A percentile compares a stretch with the other conserved stretches of the same genome.
phyloP scores from a whole-genome alignment of 2,329 filamentous ascomycete genomes.

The Clonostachys chloroleuca region DNA sequence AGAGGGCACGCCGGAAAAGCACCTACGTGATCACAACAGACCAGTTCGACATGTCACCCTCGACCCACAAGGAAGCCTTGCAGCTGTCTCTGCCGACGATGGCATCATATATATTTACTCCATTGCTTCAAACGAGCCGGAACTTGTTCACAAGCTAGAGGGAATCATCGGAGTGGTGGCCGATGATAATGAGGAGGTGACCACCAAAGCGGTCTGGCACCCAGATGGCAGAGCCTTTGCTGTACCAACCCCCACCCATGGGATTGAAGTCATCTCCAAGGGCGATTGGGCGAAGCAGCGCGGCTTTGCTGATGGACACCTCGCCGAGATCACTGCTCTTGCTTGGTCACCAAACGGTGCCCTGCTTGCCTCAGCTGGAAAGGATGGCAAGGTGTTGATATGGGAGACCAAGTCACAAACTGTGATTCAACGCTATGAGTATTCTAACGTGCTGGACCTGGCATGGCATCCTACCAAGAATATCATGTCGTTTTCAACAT shows the following conservation, averaged over 20 bases:
- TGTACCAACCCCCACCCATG: slow-evolving; percentile 73
- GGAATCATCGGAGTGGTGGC: slow-evolving; percentile 70
- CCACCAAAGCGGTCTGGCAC: slow-evolving; percentile 79
- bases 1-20: slow-evolving; percentile 72
- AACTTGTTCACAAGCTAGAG: slow-evolving; percentile 78
- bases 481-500: slow-evolving; percentile 84
- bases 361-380: slow-evolving; percentile 68
- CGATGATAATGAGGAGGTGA: slow-evolving; percentile 70
- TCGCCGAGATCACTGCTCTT: slow-evolving; percentile 78
- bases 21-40: slow-evolving; percentile 77
- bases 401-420: slow-evolving; percentile 91
- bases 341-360: slow-evolving; percentile 96
- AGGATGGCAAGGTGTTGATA: slow-evolving; percentile 66
- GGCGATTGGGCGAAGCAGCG: slow-evolving; percentile 87
- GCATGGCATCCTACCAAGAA: slow-evolving; percentile 91
- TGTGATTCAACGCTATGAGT: slow-evolving; percentile 72
- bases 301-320: slow-evolving; percentile 73
- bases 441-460: slow-evolving; percentile 79
- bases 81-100: slow-evolving; percentile 82
- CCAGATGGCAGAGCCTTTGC: slow-evolving; percentile 92
- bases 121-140: slow-evolving; percentile 70
- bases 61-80: slow-evolving; percentile 70
- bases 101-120: slow-evolving; percentile 90
- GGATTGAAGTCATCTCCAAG: slow-evolving; percentile 83
- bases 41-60: slow-evolving; percentile 92